These are phyloP conservation scores for Hyaloscypha hepaticicola DNA, from an alignment of 495 filamentous ascomycete genomes.

Conservation along the genomic window DNA sequence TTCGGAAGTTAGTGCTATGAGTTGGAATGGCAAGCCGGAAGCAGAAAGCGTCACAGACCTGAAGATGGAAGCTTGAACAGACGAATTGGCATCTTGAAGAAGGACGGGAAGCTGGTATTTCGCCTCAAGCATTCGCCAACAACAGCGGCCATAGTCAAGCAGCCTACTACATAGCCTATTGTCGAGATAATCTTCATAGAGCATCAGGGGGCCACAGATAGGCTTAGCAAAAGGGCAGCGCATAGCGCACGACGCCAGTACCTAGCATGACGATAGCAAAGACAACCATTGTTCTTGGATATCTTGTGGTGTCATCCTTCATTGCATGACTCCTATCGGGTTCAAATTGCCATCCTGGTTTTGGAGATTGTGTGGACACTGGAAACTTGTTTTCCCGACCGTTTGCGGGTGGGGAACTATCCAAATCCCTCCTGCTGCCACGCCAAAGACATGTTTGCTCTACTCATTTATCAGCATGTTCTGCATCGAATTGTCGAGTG, in stretches of 20 bases:
- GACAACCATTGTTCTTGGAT: constrained; percentile 44
- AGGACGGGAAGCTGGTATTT: constrained; percentile 16
- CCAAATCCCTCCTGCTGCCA: neutral
- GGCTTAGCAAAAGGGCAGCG: constrained; percentile 30
- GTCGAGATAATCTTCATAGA: constrained; percentile 39
- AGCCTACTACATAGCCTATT: constrained; percentile 38
- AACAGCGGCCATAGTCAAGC: constrained; percentile 34
- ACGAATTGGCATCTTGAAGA: constrained; percentile 12
- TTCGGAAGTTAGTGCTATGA: neutral
- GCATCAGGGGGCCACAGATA: constrained; percentile 31
- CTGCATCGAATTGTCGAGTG: neutral
- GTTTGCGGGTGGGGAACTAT: neutral
- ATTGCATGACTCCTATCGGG: constrained; percentile 33
- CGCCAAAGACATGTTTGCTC: neutral
- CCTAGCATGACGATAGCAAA: constrained; percentile 63
- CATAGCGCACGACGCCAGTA: constrained; percentile 33
- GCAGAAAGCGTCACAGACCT: constrained; percentile 3
- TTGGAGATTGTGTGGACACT: constrained; percentile 2
- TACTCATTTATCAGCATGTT: neutral
- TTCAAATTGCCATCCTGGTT: constrained; percentile 16
- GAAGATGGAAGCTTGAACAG: neutral
- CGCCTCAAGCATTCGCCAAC: constrained; percentile 32
- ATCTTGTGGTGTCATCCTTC: constrained; percentile 33
- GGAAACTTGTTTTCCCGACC: neutral
- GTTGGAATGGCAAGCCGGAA: neutral